Percentiles rank a stretch among this genome's conserved stretches.
phyloP scores from a whole-genome alignment of 805 yeast species.

The Pichia exigua region DNA sequence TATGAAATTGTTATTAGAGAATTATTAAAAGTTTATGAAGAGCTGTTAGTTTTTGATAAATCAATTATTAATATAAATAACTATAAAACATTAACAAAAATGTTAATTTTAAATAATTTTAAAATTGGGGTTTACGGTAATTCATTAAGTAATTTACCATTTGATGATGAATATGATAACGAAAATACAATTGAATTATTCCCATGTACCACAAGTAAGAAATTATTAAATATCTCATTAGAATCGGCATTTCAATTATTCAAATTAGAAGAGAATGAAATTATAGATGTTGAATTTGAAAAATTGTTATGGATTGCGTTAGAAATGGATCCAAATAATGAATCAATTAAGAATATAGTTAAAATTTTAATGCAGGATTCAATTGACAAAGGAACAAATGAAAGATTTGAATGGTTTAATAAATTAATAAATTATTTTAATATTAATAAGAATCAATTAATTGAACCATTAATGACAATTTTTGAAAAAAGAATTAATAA shows the following conservation, averaged over 20 bases:
- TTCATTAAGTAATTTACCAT: slow-evolving; percentile 19
- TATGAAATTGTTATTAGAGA: slow-evolving; percentile 31
- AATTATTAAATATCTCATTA: slow-evolving; percentile 20
- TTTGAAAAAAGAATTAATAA: slow-evolving; percentile 25
- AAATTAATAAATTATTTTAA: slow-evolving; percentile 23
- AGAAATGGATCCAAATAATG: slow-evolving; percentile 21
- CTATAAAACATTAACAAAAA: slow-evolving; percentile 28
- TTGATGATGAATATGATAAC: slow-evolving; percentile 19
- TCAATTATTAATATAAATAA: slow-evolving; percentile 23
- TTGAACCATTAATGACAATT: slow-evolving; percentile 16
- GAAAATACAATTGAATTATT: slow-evolving; percentile 15
- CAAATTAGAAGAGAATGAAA: slow-evolving; percentile 15
- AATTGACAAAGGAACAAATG: slow-evolving; percentile 9
- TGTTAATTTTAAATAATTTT: slow-evolving; percentile 27
- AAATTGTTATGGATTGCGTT: slow-evolving; percentile 27
- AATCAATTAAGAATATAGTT: slow-evolving; percentile 17
- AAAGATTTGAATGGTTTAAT: slow-evolving; percentile 23
- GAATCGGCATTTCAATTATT: slow-evolving; percentile 25
- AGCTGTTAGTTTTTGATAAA: slow-evolving; percentile 40
- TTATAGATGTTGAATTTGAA: slow-evolving; percentile 16
- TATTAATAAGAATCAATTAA: slow-evolving; percentile 18
- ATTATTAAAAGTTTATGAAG: slow-evolving; percentile 36
- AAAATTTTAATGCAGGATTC: slow-evolving; percentile 18
- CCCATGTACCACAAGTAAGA: slow-evolving; percentile 28
- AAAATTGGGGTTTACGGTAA: slow-evolving; percentile 25